A percentile compares a stretch with the other conserved stretches of the same genome.
Evolutionary conservation across 1,284 basidiomycete species (phyloP).

Genomic region (Singerocomus rubriflavus): DNA sequence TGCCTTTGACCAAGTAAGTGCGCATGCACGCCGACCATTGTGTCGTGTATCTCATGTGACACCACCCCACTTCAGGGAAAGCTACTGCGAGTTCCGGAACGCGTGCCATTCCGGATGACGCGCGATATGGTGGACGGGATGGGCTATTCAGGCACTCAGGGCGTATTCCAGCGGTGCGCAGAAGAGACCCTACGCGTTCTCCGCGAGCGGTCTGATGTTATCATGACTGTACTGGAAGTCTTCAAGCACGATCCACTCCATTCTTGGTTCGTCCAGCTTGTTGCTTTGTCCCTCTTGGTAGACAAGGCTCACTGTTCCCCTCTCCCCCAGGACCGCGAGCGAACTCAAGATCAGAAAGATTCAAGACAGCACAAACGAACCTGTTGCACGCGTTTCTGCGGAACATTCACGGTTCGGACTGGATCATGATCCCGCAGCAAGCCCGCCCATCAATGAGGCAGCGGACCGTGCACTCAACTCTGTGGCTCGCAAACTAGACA

Average conservation of each 20-base stretch:
- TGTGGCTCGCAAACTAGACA: constrained; percentile 81
- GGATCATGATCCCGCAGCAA: constrained; percentile 55
- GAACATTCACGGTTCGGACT: constrained; percentile 34
- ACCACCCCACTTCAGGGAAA: constrained; percentile 62
- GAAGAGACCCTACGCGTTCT: constrained; percentile 93
- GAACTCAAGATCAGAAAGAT: constrained; percentile 65
- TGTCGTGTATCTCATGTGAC: not conserved
- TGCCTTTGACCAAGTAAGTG: constrained; percentile 87
- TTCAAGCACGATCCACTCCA: constrained; percentile 97
- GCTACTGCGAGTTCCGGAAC: constrained; percentile 78
- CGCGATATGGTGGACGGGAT: constrained; percentile 93
- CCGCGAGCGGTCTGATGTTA: constrained; percentile 79
- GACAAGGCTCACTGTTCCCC: not conserved
- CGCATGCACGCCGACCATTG: too few relatives aligned
- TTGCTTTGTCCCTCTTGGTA: not conserved
- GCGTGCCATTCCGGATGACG: constrained; percentile 94
- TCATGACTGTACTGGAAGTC: constrained; percentile 94
- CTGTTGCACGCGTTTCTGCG: constrained; percentile 14
- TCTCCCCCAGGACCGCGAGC: constrained; percentile 60
- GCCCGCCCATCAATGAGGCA: constrained; percentile 72
- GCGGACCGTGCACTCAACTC: constrained; percentile 85
- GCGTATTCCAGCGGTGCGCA: constrained; percentile 92
- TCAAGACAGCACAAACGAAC: constrained; percentile 40
- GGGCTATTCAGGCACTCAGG: constrained; percentile 87
- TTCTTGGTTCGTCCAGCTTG: constrained; percentile 63